Evolutionary conservation across 176 grass and related monocot species (phyloP), one percentile per base, ranked within the genome.

Genomic region (Thalia dealbata): DNA sequence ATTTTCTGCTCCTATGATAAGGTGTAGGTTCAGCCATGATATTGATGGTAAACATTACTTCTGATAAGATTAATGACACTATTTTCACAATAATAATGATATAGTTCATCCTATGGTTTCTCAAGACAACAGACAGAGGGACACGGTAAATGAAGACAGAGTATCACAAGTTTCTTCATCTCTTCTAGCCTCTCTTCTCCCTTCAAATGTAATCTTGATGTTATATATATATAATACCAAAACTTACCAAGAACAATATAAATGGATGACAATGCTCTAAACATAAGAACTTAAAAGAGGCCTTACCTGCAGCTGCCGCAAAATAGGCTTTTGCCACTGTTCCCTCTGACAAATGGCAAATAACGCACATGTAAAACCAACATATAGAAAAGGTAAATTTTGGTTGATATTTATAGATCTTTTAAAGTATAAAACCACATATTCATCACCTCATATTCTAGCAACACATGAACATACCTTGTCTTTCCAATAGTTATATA

Each of bases 401-500:
- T 52, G 24, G 26, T n/a, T 14, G 28, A 62, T 25, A 62, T 25
- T 22, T 62, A 26, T 22, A 62, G 3, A 28, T 27, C 26, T 23
- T 27, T 13, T 29, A 59, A 65, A 81, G 15, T 46, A 78, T 71
- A 70, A 10, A 29, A 58, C 42, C 44, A 70, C 32, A 14, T 78
- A 8, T 18, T 50, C 54, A 74, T 52, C 15, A 64, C 6, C 75
- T n/a, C 59, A 19, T 5, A 70, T 60, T 69, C 50, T 10, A 6
- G 46, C 29, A 22, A 50, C 16, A 78, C 25, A 64, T 80, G 16
- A 58, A 73, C 15, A 72, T 91, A 99, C 95, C 95, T 99, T 99
- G 35, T 71, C 67, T 92, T 88, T 93, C 95, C 95, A 99, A 75
- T 86, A 93, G 75, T 79, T 93, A 93, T 91, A 99, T 85, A 99